phyloP scores from a whole-genome alignment of 345 rosid genomes.

The Dovyalis caffra region DNA sequence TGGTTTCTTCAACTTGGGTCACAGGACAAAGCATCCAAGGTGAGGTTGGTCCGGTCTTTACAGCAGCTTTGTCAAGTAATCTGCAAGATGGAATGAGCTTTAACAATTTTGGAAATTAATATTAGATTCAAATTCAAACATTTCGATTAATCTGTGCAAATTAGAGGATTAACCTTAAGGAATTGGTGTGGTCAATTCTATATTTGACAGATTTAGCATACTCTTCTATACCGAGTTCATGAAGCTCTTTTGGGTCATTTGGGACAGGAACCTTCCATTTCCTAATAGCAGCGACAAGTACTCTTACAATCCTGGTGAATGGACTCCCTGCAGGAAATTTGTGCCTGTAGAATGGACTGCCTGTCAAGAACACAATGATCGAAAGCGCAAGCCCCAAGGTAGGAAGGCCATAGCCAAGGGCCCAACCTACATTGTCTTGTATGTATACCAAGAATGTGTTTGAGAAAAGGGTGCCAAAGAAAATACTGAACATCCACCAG shows the following conservation, averaged over 20 bases:
- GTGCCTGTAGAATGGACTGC: constrained; percentile 52
- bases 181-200: constrained; percentile 45
- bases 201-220: constrained; percentile 27
- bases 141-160: too few relatives aligned
- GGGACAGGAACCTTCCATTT: constrained; percentile 44
- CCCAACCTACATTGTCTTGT: constrained; percentile 50
- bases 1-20: constrained; percentile 69
- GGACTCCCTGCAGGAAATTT: constrained; percentile 51
- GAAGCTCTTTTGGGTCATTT: constrained; percentile 43
- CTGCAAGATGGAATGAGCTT: constrained; percentile 22
- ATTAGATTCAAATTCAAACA: too few relatives aligned
- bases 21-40: constrained; percentile 57
- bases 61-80: constrained; percentile 62
- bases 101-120: too few relatives aligned
- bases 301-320: constrained; percentile 43
- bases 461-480: constrained; percentile 57
- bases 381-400: constrained; percentile 42
- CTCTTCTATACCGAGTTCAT: constrained; percentile 41
- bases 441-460: constrained; percentile 51
- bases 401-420: constrained; percentile 52
- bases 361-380: constrained; percentile 42
- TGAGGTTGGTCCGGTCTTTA: constrained; percentile 32
- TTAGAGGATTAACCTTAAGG: constrained; percentile 39
- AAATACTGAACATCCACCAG: constrained; percentile 71
- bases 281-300: constrained; percentile 46